Evolutionary conservation across 208 protist species (phyloP).

Genomic region (Trypanosoma mega): DNA sequence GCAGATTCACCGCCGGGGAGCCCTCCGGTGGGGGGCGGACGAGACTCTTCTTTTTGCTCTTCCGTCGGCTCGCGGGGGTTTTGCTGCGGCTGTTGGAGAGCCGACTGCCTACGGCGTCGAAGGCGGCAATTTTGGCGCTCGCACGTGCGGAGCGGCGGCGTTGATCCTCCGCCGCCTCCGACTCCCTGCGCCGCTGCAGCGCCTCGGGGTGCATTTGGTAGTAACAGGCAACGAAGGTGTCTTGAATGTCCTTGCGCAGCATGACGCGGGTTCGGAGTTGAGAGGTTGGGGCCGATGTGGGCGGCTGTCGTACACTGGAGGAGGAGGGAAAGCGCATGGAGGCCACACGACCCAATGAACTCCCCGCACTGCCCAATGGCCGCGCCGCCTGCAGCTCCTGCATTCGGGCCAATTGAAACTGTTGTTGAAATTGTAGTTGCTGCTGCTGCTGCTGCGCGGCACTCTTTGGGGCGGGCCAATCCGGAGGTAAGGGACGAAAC

Average conservation of each 20-base stretch:
- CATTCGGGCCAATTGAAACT: too few species aligned
- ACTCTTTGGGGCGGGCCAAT: not conserved
- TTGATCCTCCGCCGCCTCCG: constrained; percentile 10
- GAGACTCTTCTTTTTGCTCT: constrained; percentile 25
- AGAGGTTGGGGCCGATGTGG: too few species aligned
- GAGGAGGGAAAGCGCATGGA: too few species aligned
- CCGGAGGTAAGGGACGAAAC: constrained; percentile 16
- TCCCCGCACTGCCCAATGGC: too few species aligned
- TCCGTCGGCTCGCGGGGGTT: constrained; percentile 4
- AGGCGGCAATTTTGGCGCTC: constrained; percentile 12
- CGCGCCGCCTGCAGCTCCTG: too few species aligned
- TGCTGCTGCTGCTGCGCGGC: not conserved
- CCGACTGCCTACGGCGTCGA: not conserved
- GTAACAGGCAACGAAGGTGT: constrained; percentile 58
- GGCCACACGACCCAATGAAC: too few species aligned
- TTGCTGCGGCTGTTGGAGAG: not conserved
- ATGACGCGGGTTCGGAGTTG: constrained; percentile 14
- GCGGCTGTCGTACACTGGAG: too few species aligned
- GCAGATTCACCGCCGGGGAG: constrained; percentile 39
- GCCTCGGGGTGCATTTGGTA: constrained; percentile 48
- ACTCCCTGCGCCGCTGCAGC: constrained; percentile 20
- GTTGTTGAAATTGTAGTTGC: too few species aligned
- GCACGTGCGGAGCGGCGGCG: constrained; percentile 19
- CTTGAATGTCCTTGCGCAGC: constrained; percentile 43
- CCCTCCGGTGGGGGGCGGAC: constrained; percentile 27